Conservation (phyloP, 2,329 filamentous ascomycete genomes). For the Cytospora paraplurivora region DNA sequence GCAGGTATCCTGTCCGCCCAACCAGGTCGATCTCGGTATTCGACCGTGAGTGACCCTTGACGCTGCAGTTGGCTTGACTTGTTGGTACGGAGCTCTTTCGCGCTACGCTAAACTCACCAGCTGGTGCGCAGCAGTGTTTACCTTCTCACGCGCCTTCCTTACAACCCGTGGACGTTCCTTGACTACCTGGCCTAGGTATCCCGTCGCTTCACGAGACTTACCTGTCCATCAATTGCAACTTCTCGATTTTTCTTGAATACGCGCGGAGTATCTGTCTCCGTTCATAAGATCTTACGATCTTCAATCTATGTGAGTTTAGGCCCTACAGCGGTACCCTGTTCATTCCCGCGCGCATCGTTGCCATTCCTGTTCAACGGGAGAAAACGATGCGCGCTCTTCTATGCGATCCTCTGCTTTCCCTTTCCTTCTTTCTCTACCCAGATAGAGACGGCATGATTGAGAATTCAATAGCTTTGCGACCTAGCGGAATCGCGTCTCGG, state of each 20-base stretch:
- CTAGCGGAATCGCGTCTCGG: slow-evolving; percentile 19
- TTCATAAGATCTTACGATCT: neutral
- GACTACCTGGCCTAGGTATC: too few species aligned
- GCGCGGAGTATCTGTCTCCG: neutral
- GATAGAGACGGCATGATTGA: slow-evolving; percentile 13
- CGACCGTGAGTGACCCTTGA: too few species aligned
- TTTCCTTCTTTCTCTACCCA: neutral
- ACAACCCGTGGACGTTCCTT: neutral
- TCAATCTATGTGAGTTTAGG: slow-evolving; percentile 1
- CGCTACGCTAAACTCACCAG: neutral
- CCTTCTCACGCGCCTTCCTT: neutral
- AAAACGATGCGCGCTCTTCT: neutral
- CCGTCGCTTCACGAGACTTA: neutral
- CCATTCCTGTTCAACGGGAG: neutral
- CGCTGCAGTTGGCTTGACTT: neutral
- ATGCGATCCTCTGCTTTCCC: neutral
- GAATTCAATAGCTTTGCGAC: slow-evolving; percentile 12
- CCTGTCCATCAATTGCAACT: neutral
- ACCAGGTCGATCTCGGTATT: neutral
- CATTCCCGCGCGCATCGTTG: neutral
- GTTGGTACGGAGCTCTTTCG: neutral
- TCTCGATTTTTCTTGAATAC: neutral
- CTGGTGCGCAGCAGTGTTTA: slow-evolving; percentile 3
- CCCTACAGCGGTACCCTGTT: neutral
- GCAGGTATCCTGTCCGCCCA: slow-evolving; percentile 26